Evolutionary conservation across 2,329 filamentous ascomycete species (phyloP).

Genomic region (Zasmidium citrigriseum): DNA sequence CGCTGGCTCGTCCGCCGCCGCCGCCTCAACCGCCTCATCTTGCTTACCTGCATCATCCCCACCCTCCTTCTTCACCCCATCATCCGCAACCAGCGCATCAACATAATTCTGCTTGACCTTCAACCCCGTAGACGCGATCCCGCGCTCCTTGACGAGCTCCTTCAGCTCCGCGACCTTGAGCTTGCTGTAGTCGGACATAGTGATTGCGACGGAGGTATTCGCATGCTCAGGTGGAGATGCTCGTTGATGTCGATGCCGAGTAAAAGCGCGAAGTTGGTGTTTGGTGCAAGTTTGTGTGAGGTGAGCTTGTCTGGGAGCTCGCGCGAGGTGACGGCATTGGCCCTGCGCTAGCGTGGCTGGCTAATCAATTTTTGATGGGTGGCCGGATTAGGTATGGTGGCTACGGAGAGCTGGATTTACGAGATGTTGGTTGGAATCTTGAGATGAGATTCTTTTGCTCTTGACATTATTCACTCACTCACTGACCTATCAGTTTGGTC

Average conservation of each 20-base stretch:
- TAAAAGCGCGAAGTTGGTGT: neutral
- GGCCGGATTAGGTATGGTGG: too few relatives aligned
- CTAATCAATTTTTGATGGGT: neutral
- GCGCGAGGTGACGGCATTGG: neutral
- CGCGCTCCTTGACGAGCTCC: slow-evolving; percentile 48
- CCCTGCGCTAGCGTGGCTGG: neutral
- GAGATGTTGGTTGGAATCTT: too few relatives aligned
- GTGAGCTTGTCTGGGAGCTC: too few relatives aligned
- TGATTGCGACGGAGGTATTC: neutral
- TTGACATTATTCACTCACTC: too few relatives aligned
- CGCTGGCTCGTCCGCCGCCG: slow-evolving; percentile 4
- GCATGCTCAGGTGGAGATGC: neutral
- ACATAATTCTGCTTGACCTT: slow-evolving; percentile 52
- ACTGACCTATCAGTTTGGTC: too few relatives aligned
- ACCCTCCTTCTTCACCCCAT: slow-evolving; percentile 22
- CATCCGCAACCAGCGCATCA: slow-evolving; percentile 44
- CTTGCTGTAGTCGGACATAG: slow-evolving; percentile 45
- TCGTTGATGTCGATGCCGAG: neutral
- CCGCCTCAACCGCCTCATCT: neutral
- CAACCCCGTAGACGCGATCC: slow-evolving; percentile 47
- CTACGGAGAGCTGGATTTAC: neutral
- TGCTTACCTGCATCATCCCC: slow-evolving; percentile 3
- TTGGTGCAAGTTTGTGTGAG: too few relatives aligned
- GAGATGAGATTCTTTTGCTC: too few relatives aligned
- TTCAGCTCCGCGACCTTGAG: slow-evolving; percentile 50